A percentile compares a stretch with the other conserved stretches of the same genome.
phyloP scores from a whole-genome alignment of 345 rosid species.

The Eucalyptus cloeziana region DNA sequence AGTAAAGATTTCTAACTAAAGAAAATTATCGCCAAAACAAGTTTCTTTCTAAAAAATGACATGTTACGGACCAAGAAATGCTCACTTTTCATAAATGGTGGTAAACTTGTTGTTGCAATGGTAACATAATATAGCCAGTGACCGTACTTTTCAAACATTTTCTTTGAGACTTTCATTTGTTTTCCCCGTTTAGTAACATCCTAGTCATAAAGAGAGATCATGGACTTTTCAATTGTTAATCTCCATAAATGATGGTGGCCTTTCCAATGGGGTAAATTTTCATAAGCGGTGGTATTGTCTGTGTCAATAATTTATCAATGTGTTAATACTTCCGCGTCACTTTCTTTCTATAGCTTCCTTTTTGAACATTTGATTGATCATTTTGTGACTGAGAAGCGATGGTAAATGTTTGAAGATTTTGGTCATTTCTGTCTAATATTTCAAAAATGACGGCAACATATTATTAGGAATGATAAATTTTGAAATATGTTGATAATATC shows the following conservation, averaged over 20 bases:
- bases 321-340: fast-evolving
- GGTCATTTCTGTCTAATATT: neutral
- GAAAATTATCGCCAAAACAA: neutral
- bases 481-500: neutral
- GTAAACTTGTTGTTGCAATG: neutral
- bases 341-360: neutral
- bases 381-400: neutral
- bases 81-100: neutral
- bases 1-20: neutral
- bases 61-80: neutral
- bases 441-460: neutral
- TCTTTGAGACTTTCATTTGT: neutral
- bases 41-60: neutral
- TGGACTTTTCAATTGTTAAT: neutral
- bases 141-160: neutral
- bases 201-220: neutral
- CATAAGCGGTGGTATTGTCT: neutral
- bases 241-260: neutral
- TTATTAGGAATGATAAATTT: neutral
- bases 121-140: neutral
- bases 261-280: neutral
- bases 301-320: neutral
- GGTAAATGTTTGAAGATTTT: neutral
- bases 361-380: neutral
- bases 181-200: neutral